Base-by-base conservation (phyloP, 2,329 filamentous ascomycete genomes). In the Pseudogymnoascus sp. region DNA sequence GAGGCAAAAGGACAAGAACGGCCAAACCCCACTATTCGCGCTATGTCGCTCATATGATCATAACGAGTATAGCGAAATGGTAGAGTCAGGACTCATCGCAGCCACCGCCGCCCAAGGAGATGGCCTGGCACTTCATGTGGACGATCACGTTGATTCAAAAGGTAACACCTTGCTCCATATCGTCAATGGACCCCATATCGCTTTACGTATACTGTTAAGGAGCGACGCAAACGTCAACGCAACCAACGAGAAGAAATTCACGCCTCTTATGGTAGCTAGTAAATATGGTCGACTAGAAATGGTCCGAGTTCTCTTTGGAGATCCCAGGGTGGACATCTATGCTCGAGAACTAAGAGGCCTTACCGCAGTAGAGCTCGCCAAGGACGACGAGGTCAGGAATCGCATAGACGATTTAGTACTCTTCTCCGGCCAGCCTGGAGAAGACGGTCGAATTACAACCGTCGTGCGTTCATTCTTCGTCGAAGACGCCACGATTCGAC, bases 151-250 rank as follows among this genome's bases (percentile, higher is more conserved):
- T 8, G 95, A 99, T 73, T 83, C 79, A 65, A 97, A 96, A 74
- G 93, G 93, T 31, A 99, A 99, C 70, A 97, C 93, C 2, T 79
- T 99, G 29, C 78, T 99, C n/a, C 95, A 99, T 74, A 93, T 99
- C 69, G 88, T 97, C 70, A 96, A 93, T 69, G 91, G 97, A 71
- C 83, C 90, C 7, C 83, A 86, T 63, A 81, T 97, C 59, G 90
- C 91, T 1, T 73, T 86, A 62, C 84, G 85, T 65, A 88, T 97
- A 42, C 79, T 99, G 37, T 83, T 89, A 63, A 84, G 88, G 65
- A 96, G 93, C 75, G 95, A 99, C 69, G 89, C 92, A n/a, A 92
- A 99, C 72, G 90, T 93, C 63, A 99, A 99, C 75, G 93, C 93
- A 7, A 89, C 88, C 7, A 99, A 99, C 72, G 93, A 97, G 70